Evolutionary conservation across 306 rosid species (phyloP).

Genomic region (Vicia faba): DNA sequence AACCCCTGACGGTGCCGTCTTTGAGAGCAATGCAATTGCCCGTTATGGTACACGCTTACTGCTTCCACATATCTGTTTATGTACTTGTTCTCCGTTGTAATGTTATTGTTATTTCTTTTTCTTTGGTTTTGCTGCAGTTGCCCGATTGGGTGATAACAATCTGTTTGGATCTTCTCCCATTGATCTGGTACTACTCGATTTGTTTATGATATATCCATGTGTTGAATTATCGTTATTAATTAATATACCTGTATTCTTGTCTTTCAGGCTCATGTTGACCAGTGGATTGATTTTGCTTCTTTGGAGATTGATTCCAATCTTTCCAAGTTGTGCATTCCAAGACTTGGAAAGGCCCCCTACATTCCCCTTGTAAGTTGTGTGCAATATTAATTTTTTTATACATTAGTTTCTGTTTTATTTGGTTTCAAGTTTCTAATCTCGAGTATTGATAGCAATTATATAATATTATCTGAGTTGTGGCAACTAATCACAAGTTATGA

Average conservation of each 20-base stretch:
- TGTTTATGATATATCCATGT: background rate
- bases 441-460: background rate
- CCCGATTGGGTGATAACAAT: conserved; percentile 53
- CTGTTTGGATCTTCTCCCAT: conserved; percentile 64
- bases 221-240: background rate
- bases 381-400: background rate
- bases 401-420: background rate
- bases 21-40: conserved; percentile 88
- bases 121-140: conserved; percentile 48
- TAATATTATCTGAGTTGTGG: background rate
- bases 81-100: background rate
- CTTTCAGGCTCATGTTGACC: conserved; percentile 76
- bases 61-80: background rate
- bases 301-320: conserved; percentile 64
- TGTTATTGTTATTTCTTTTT: background rate
- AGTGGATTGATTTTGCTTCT: conserved; percentile 83
- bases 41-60: conserved; percentile 54
- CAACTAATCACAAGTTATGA: background rate
- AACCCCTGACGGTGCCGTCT: conserved; percentile 74
- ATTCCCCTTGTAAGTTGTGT: conserved; percentile 64
- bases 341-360: conserved; percentile 46
- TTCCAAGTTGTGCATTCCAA: conserved; percentile 41
- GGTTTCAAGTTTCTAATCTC: background rate
- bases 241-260: background rate
- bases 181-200: conserved; percentile 49